Conservation (phyloP, 345 rosid genomes). For the Linum tenue region DNA sequence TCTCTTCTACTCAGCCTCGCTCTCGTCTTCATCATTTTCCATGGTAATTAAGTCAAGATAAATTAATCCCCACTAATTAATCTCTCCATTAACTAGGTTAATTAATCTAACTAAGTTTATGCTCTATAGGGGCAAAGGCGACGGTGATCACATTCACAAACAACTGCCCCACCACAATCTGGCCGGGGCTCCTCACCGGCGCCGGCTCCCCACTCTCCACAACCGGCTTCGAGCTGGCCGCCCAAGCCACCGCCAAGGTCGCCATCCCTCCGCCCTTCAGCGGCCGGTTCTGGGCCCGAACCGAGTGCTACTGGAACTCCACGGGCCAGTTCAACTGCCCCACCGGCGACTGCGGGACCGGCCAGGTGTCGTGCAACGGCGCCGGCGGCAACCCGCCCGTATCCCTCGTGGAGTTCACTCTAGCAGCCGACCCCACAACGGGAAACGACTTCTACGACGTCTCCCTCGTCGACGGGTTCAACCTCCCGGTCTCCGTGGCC, state of each 20-base stretch:
- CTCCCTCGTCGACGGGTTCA: conserved; percentile 39
- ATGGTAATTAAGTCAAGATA: neutral
- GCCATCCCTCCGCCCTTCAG: conserved; percentile 18
- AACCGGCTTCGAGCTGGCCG: conserved; percentile 23
- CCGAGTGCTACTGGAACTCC: conserved; percentile 16
- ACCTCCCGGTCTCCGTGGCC: conserved; percentile 25
- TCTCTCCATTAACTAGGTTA: no score
- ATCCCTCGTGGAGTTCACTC: conserved; percentile 24
- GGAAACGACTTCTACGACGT: conserved; percentile 28
- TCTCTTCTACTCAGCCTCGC: neutral
- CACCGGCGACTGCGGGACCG: conserved; percentile 32
- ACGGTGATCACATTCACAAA: conserved; percentile 19
- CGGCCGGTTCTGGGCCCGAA: conserved; percentile 36
- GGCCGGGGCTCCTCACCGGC: conserved; percentile 32
- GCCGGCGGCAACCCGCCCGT: conserved; percentile 25
- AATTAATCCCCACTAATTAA: no score
- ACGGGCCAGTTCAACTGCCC: conserved; percentile 22
- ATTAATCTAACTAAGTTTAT: no score
- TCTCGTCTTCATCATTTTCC: neutral
- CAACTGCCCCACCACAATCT: conserved; percentile 26
- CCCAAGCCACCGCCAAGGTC: conserved; percentile 4
- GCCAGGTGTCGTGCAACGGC: conserved; percentile 25
- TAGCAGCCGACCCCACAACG: neutral
- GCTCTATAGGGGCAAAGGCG: conserved; percentile 1
- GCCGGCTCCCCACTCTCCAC: conserved; percentile 13